Percentiles rank a stretch among this genome's conserved stretches.
Evolutionary conservation across 192 early-diverging fungal genomes (phyloP).

Genomic region (Mortierella claussenii): DNA sequence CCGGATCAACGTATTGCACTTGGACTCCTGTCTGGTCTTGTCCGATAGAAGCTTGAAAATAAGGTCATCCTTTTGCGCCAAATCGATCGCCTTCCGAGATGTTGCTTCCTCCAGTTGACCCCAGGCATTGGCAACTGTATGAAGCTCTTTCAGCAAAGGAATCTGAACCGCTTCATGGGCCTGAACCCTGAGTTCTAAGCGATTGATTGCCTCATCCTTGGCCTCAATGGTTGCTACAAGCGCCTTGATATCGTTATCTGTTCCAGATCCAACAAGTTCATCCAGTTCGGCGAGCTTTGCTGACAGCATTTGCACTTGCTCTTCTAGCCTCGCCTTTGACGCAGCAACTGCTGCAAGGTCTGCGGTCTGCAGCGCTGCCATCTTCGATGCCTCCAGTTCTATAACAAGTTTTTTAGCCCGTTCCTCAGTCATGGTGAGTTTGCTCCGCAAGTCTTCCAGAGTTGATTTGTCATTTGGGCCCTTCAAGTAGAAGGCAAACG

Average conservation of each 20-base stretch:
- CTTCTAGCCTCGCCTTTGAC: constrained; percentile 55
- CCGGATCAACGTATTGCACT: constrained; percentile 76
- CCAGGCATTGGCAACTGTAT: constrained; percentile 74
- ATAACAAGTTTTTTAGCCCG: constrained; percentile 17
- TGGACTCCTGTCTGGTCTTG: constrained; percentile 87
- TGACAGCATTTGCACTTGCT: constrained; percentile 56
- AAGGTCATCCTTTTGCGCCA: constrained; percentile 82
- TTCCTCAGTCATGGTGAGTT: constrained; percentile 59
- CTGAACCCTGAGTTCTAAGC: constrained; percentile 66
- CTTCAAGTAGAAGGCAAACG: constrained; percentile 63
- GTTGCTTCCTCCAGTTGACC: constrained; percentile 87
- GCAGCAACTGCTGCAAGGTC: constrained; percentile 7
- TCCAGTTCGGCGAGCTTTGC: constrained; percentile 48
- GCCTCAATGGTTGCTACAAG: constrained; percentile 42
- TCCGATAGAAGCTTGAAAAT: constrained; percentile 83
- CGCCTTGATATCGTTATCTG: constrained; percentile 43
- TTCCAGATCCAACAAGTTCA: constrained; percentile 21
- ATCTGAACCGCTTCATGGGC: constrained; percentile 54
- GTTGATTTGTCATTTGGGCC: constrained; percentile 51
- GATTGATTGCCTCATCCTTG: constrained; percentile 63
- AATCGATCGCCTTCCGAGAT: constrained; percentile 79
- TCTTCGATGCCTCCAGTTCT: constrained; percentile 29
- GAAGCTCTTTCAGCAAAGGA: constrained; percentile 70
- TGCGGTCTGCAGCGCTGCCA: constrained; percentile 13
- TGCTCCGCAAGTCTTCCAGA: constrained; percentile 59